These are phyloP conservation scores for Heliamphora pulchella DNA, from an alignment of 179 eudicot species.

Conservation along the genomic window DNA sequence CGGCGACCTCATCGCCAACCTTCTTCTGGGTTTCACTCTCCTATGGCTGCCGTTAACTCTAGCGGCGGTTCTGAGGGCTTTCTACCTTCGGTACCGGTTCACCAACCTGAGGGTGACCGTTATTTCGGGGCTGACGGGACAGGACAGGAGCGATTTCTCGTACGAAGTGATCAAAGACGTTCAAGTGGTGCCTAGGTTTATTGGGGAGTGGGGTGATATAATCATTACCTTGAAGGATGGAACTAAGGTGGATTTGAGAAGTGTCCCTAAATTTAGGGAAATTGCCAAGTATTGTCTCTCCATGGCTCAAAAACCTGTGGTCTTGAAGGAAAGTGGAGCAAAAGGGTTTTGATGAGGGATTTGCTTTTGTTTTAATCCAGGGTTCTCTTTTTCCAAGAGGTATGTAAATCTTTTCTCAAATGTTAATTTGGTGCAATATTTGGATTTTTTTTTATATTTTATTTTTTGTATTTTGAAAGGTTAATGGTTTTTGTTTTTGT, in stretches of 20 bases:
- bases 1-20: constrained; percentile 66
- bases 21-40: constrained; percentile 69
- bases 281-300: constrained; percentile 74
- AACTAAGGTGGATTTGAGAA: constrained; percentile 77
- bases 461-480: too few relatives aligned
- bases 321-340: constrained; percentile 34
- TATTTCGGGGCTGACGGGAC: constrained; percentile 73
- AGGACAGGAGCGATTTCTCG: constrained; percentile 75
- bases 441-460: too few relatives aligned
- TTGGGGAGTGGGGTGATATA: constrained; percentile 92
- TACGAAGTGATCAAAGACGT: constrained; percentile 75
- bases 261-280: constrained; percentile 85
- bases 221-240: constrained; percentile 75
- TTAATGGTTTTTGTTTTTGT: too few relatives aligned
- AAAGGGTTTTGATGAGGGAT: constrained; percentile 48
- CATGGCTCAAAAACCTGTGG: constrained; percentile 45
- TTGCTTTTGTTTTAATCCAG: background rate
- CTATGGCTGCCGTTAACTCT: constrained; percentile 77
- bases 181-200: constrained; percentile 84
- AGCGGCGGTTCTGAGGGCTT: constrained; percentile 78
- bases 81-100: constrained; percentile 67
- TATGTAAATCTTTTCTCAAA: constrained; percentile 22
- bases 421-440: background rate
- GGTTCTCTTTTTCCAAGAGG: constrained; percentile 17
- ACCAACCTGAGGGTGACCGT: constrained; percentile 74